Conservation (phyloP, 202 grass and related monocot genomes). For the Schoenoplectus triqueter region DNA sequence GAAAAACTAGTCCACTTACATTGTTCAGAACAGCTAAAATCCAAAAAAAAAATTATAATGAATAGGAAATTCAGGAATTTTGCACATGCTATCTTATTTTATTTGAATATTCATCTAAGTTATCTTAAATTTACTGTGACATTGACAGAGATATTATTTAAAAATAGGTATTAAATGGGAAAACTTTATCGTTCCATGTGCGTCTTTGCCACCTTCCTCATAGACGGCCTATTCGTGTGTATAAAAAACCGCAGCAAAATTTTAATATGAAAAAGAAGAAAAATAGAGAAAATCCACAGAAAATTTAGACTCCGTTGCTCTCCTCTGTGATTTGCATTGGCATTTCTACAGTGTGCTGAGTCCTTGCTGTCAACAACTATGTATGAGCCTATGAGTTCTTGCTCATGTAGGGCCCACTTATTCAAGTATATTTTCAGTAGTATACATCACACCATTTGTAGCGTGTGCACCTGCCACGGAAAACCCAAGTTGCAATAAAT, state of each 20-base stretch:
- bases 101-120: background rate
- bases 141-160: slow-evolving; percentile 38
- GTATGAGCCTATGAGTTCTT: background rate
- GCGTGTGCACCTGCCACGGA: background rate
- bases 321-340: background rate
- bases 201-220: background rate
- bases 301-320: background rate
- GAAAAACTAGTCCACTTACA: background rate
- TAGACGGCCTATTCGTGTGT: background rate
- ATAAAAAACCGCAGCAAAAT: slow-evolving; percentile 3
- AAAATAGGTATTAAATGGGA: slow-evolving; percentile 33
- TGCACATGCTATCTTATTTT: background rate
- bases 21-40: slow-evolving; percentile 8
- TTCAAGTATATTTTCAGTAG: background rate
- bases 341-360: background rate
- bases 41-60: slow-evolving; percentile 4
- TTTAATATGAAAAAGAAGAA: background rate
- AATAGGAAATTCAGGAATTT: background rate
- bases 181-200: slow-evolving; percentile 39
- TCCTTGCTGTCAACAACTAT: background rate
- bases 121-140: slow-evolving; percentile 36
- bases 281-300: background rate
- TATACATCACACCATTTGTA: background rate
- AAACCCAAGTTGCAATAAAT: slow-evolving; percentile 14
- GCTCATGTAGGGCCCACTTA: background rate